These are phyloP conservation scores for Claviceps sp. DNA, from an alignment of 2,329 filamentous ascomycete genomes.

Conservation along the genomic window DNA sequence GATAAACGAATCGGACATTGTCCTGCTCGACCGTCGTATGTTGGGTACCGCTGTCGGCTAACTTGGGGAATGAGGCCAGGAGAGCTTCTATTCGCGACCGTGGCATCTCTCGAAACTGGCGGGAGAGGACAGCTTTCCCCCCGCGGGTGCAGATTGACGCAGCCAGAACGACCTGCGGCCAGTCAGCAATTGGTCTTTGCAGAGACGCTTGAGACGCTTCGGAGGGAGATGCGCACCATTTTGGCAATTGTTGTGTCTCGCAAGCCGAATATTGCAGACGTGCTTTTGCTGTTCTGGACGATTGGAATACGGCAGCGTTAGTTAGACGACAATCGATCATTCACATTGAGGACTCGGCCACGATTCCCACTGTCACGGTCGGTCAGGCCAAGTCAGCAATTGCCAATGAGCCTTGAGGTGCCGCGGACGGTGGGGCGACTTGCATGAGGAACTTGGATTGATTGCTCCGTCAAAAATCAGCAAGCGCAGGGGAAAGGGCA, in stretches of 20 bases:
- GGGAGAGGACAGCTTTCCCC: constrained; percentile 94
- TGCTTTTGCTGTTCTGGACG: background rate
- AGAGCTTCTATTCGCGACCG: constrained; percentile 92
- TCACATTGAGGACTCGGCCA: background rate
- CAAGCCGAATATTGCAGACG: background rate
- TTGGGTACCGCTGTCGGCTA: constrained; percentile 89
- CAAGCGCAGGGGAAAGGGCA: background rate
- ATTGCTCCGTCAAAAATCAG: background rate
- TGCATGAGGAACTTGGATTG: background rate
- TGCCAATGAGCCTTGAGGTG: background rate
- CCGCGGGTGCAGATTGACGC: constrained; percentile 97
- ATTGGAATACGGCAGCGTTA: background rate
- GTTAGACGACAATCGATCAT: background rate
- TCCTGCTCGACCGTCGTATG: constrained; percentile 98
- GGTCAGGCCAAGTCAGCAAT: background rate
- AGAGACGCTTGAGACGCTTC: background rate
- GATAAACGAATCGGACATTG: constrained; percentile 98
- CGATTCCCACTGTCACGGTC: background rate
- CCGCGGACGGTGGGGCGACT: constrained; percentile 1
- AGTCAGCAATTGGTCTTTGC: background rate
- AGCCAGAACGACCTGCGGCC: constrained; percentile 77
- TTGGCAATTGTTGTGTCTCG: constrained; percentile 16
- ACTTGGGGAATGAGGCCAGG: constrained; percentile 93
- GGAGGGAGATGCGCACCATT: constrained; percentile 22
- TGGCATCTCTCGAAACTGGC: constrained; percentile 96